Base-by-base conservation (phyloP, 805 yeast genomes). In the Candida patagonica region DNA sequence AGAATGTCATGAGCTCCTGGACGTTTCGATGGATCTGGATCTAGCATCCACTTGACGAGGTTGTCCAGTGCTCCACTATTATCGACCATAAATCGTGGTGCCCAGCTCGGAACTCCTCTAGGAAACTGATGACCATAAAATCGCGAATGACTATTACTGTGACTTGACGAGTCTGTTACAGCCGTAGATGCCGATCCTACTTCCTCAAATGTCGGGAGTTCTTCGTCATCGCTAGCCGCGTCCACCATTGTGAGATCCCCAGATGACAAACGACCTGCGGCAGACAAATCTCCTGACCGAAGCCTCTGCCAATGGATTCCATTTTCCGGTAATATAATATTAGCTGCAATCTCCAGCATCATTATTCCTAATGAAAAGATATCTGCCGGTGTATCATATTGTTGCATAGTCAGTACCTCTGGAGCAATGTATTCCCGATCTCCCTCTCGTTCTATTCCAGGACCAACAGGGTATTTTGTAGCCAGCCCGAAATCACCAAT, bases 381-480 rank as follows among this genome's bases (percentile, higher is more conserved):
- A 58, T 92, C 98, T 0, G 97, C 97, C 39, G 89, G 87, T 50
- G 81, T 84, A 30, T 86, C 87, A 56, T 92, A 92, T 32, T 74
- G 71, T 56, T 85, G 87, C 33, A 73, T 76, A 25, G 87, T 76
- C 40, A 92, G 78, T 19, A 92, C 78, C 59, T 92, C 98, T 1
- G 98, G 98, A 0, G 98, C 97, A 61, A 92, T 92, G 61, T 92
- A 92, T 57, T 89, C 95, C 39, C 97, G 70, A 61, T 92, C 98
- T 21, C 98, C 98, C 62, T 92, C 98, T 49, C 95, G 74, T 61
- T 92, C 98, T 52, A 85, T 79, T 23, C 68, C 69, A 7, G 47
- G 43, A 10, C 62, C 52, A 5, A 54, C 76, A 0, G 97, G 97
- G 39, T 77, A 65, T 48, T 74, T 76, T 2, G 95, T 74, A 5